Conservation (phyloP, 371 early-diverging fungal species). For the Apophysomyces elegans region DNA sequence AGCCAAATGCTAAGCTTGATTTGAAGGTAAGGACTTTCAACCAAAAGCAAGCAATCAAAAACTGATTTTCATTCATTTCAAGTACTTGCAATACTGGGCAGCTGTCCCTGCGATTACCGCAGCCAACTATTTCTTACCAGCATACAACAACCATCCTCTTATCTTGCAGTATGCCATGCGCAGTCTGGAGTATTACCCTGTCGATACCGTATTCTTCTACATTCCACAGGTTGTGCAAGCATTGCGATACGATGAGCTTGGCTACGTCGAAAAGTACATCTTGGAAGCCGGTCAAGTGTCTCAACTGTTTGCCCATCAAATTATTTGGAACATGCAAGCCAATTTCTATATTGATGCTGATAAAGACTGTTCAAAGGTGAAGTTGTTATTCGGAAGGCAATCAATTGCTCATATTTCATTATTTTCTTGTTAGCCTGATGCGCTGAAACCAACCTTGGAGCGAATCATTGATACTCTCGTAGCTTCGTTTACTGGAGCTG, state of each 20-base stretch:
- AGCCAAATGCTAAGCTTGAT: conserved; percentile 42
- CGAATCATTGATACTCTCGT: conserved; percentile 84
- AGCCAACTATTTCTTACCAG: conserved; percentile 74
- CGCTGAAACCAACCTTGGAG: conserved; percentile 89
- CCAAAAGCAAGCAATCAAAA: background rate
- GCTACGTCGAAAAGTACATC: conserved; percentile 94
- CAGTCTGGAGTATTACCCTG: conserved; percentile 85
- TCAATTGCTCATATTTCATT: background rate
- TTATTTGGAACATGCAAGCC: conserved; percentile 99
- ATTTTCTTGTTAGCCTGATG: conserved; percentile 53
- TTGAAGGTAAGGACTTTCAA: conserved; percentile 29
- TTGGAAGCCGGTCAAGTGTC: conserved; percentile 90
- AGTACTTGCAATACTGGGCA: conserved; percentile 88
- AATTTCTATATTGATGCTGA: conserved; percentile 89
- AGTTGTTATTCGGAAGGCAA: background rate
- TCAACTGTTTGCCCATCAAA: conserved; percentile 98
- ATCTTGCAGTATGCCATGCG: conserved; percentile 95
- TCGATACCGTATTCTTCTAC: conserved; percentile 96
- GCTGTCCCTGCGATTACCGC: conserved; percentile 94
- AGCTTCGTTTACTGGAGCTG: conserved; percentile 77
- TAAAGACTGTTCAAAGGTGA: conserved; percentile 71
- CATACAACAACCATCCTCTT: conserved; percentile 78
- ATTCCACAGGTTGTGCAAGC: conserved; percentile 99
- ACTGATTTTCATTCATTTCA: background rate
- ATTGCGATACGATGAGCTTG: conserved; percentile 83